A percentile compares a stretch with the other conserved stretches of the same genome.
Evolutionary conservation across 306 rosid species (phyloP).

Genomic region (Vigna unguiculata): DNA sequence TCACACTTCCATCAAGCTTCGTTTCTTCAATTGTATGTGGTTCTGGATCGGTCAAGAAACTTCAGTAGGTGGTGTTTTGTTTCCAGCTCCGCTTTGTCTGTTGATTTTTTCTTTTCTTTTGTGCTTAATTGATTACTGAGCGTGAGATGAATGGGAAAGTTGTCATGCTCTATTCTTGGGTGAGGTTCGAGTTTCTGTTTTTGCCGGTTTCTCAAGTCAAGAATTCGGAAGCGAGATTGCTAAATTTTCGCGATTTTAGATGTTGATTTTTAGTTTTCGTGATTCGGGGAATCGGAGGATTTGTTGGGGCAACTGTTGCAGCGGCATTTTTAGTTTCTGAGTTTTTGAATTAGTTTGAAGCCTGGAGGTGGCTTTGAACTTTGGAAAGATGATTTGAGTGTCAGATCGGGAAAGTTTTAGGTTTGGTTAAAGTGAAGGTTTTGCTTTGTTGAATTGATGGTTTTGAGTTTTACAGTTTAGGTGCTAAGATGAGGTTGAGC

Average conservation of each 20-base stretch:
- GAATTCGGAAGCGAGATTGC: not conserved
- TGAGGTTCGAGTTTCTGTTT: constrained; percentile 8
- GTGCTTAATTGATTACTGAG: not conserved
- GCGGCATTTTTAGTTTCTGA: not conserved
- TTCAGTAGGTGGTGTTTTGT: constrained; percentile 29
- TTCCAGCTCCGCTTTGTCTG: constrained; percentile 10
- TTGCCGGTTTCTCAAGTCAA: not conserved
- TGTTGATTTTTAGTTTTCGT: not conserved
- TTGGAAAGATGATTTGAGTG: constrained; percentile 29
- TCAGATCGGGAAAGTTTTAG: constrained; percentile 45
- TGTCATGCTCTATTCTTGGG: not conserved
- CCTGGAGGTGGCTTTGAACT: not conserved
- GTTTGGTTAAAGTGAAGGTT: constrained; percentile 29
- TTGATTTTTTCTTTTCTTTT: not conserved
- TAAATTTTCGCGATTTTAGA: not conserved
- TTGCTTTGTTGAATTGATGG: constrained; percentile 33
- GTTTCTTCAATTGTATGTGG: constrained; percentile 22
- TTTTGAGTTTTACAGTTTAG: constrained; percentile 39
- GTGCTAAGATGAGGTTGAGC: constrained; percentile 42
- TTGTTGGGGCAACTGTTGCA: constrained; percentile 14
- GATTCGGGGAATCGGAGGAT: constrained; percentile 41
- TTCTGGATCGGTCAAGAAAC: constrained; percentile 51
- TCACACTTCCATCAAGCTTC: constrained; percentile 11
- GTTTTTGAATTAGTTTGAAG: not conserved
- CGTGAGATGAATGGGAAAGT: constrained; percentile 13